Base-by-base conservation (phyloP, 108 stramenopile species). In the Fragilaria crotonensis region DNA sequence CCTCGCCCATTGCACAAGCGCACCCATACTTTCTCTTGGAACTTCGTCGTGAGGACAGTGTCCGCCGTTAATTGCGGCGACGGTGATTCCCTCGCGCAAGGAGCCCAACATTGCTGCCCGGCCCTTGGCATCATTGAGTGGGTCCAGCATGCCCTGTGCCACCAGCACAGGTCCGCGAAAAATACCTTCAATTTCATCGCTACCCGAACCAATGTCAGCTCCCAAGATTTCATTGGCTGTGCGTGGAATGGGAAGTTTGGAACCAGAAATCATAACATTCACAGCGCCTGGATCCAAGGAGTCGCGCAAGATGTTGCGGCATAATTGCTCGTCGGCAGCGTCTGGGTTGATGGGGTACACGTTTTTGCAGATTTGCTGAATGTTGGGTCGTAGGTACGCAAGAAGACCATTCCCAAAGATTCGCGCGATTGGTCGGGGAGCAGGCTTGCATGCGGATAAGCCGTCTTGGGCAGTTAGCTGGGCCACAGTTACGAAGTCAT, bases 11-110 rank as follows among this genome's bases (percentile, higher is more conserved):
- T 53, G 28, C 4, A 45, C 48, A 4, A 77, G 54, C 5, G 59
- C 26, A 23, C 19, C 4, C 11, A 64, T 66, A 11, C 69, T 64
- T 2, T 62, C 31, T 0, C 51, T 33, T 0, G 76, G 76, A 30
- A 75, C 22, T 48, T 79, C 78, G 48, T 79, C 78, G 46, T 79
- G 78, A 0, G 74, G 73, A 60, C 78, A 79, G 47, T 79, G 78
- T 33, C 78, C 78, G 17, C 49, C 78, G 28, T 79, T 52, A 17
- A 79, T 48, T n/a, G 56, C 57, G 27, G 44, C 61, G 17, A 72
- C 60, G 17, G 33, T 57, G 28, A 79, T 68, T 0, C 71, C 71
- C 4, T 30, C 21, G 21, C 78, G 59, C 3, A 79, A 36, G 3
- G 53, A 45, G 19, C 57, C 63, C 54, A 79, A 54, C 17, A 57